These are phyloP conservation scores for Coccomyxa subellipsoidea DNA, from an alignment of 163 green algal genomes.

Conservation along the genomic window DNA sequence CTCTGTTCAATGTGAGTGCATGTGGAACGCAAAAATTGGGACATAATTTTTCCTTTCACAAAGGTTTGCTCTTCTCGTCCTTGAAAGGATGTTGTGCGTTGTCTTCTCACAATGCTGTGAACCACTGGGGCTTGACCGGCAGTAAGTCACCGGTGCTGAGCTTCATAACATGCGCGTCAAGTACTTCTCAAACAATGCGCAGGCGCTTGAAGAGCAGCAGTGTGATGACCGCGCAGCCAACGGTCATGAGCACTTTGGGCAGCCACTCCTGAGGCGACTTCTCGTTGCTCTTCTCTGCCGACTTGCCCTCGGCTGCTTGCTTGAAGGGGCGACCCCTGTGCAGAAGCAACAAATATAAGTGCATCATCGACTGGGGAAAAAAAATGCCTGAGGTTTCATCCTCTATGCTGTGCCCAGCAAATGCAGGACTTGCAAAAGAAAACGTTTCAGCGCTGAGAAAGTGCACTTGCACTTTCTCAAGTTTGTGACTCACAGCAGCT, in stretches of 20 bases:
- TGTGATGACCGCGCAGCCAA: conserved; percentile 7
- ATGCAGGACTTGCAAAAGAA: too few species aligned
- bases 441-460: too few species aligned
- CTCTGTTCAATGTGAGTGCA: too few species aligned
- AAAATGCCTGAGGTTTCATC: too few species aligned
- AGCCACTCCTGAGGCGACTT: not conserved
- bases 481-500: not conserved
- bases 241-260: not conserved
- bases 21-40: not conserved
- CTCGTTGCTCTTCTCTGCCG: not conserved
- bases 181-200: not conserved
- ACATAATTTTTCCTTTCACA: not conserved
- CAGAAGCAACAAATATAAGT: not conserved
- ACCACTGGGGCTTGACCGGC: too few species aligned
- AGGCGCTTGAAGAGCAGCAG: conserved; percentile 7
- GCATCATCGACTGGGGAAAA: too few species aligned
- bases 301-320: not conserved
- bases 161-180: too few species aligned
- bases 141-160: too few species aligned
- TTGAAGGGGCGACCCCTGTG: conserved; percentile 1
- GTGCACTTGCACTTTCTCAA: too few species aligned
- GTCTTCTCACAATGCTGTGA: not conserved
- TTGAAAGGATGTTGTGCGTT: not conserved
- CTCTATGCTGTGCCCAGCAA: too few species aligned
- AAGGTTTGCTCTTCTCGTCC: not conserved